Evolutionary conservation across 2,329 filamentous ascomycete genomes (phyloP).

Genomic region (Calonectria fujianensis): DNA sequence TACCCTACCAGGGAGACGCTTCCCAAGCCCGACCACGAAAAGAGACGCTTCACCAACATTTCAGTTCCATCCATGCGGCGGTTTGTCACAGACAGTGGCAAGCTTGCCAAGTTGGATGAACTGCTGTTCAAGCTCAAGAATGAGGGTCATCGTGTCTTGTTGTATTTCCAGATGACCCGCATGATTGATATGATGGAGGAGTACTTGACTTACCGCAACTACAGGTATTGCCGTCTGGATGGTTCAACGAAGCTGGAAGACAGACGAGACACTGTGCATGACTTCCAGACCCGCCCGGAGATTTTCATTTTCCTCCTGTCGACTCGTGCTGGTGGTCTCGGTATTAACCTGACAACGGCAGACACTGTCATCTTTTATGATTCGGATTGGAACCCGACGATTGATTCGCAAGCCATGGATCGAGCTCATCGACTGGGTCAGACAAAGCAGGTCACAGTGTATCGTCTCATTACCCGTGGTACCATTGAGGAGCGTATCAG

Average conservation of each 20-base stretch:
- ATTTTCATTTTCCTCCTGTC: slow-evolving; percentile 98
- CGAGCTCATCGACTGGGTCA: slow-evolving; percentile 98
- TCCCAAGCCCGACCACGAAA: slow-evolving; percentile 86
- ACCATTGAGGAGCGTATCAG: slow-evolving; percentile 99
- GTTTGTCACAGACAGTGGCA: slow-evolving; percentile 98
- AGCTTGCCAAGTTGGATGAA: slow-evolving; percentile 92
- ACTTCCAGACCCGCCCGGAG: slow-evolving; percentile 95
- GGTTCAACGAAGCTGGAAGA: slow-evolving; percentile 98
- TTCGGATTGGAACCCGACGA: slow-evolving; percentile 99
- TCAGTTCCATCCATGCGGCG: slow-evolving; percentile 96
- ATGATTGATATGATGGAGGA: slow-evolving; percentile 99
- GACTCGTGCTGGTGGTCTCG: slow-evolving; percentile 96
- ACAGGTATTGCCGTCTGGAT: slow-evolving; percentile 97
- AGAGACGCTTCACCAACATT: slow-evolving; percentile 91
- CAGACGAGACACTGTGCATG: slow-evolving; percentile 94
- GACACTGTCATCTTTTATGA: slow-evolving; percentile 99
- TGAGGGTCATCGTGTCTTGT: slow-evolving; percentile 91
- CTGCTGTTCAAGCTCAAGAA: slow-evolving; percentile 93
- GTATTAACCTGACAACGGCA: slow-evolving; percentile 96
- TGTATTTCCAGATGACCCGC: slow-evolving; percentile 99
- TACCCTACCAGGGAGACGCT: slow-evolving; percentile 81
- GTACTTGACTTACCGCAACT: slow-evolving; percentile 98
- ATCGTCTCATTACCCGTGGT: slow-evolving; percentile 95
- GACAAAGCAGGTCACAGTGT: slow-evolving; percentile 96
- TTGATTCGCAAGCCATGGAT: slow-evolving; percentile 99